phyloP scores from a whole-genome alignment of 2,329 filamentous ascomycete genomes.

The Coniella lustricola region DNA sequence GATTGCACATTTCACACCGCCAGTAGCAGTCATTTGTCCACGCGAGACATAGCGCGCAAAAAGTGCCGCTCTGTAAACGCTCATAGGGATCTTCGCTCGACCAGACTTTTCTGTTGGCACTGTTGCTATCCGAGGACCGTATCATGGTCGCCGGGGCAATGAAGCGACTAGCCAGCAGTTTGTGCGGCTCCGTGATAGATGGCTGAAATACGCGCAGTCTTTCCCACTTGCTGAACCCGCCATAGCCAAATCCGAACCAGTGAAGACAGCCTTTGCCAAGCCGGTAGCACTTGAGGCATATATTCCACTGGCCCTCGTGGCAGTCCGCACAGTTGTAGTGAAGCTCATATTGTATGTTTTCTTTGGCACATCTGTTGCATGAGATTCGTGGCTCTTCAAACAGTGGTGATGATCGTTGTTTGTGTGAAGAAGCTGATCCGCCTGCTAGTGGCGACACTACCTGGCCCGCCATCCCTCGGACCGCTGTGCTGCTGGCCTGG shows the following conservation, averaged over 20 bases:
- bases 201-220: conserved; percentile 35
- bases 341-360: conserved; percentile 74
- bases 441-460: conserved; percentile 12
- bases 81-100: conserved; percentile 61
- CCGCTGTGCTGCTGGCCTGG: conserved; percentile 23
- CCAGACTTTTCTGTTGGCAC: conserved; percentile 49
- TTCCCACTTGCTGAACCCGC: conserved; percentile 63
- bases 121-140: conserved; percentile 46
- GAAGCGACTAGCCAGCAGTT: conserved; percentile 52
- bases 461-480: conserved; percentile 1
- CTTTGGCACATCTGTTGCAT: conserved; percentile 63
- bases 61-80: conserved; percentile 70
- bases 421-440: conserved; percentile 30
- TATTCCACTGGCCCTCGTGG: conserved; percentile 62
- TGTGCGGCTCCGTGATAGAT: conserved; percentile 44
- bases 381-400: conserved; percentile 65
- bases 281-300: conserved; percentile 78
- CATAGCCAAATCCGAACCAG: conserved; percentile 82
- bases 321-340: conserved; percentile 79
- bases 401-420: conserved; percentile 40
- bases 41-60: conserved; percentile 69
- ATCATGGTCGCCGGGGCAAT: conserved; percentile 37
- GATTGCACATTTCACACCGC: conserved; percentile 81
- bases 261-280: conserved; percentile 68
- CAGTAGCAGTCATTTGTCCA: conserved; percentile 82